phyloP scores from a whole-genome alignment of 108 stramenopile genomes.

The Skeletonema tropicum region DNA sequence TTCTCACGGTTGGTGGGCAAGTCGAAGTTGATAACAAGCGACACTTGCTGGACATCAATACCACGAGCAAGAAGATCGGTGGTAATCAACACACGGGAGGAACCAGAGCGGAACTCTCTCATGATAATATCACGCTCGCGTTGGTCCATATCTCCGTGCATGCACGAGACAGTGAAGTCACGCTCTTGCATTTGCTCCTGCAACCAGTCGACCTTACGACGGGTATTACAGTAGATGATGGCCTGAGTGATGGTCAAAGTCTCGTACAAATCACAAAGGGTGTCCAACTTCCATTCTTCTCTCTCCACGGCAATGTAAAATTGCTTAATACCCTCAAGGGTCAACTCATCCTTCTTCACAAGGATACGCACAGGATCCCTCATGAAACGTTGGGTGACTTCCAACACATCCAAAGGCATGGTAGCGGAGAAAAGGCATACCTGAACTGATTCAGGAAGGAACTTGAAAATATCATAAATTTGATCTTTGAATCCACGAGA shows the following conservation, averaged over 20 bases:
- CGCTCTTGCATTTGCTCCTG: constrained; percentile 95
- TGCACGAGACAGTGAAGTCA: constrained; percentile 99
- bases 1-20: constrained; percentile 99
- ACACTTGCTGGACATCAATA: constrained; percentile 99
- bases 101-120: constrained; percentile 99
- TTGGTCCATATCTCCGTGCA: constrained; percentile 99
- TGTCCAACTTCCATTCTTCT: constrained; percentile 99
- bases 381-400: constrained; percentile 99
- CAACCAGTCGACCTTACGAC: constrained; percentile 99
- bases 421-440: constrained; percentile 99
- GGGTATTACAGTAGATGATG: constrained; percentile 99
- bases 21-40: constrained; percentile 99
- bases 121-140: constrained; percentile 99
- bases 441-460: constrained; percentile 98
- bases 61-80: constrained; percentile 96
- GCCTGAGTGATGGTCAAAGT: constrained; percentile 99
- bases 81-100: constrained; percentile 99
- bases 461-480: constrained; percentile 99
- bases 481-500: constrained; percentile 99
- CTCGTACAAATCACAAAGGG: constrained; percentile 99
- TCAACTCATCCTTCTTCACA: constrained; percentile 99
- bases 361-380: constrained; percentile 98
- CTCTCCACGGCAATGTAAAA: constrained; percentile 98
- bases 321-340: constrained; percentile 99
- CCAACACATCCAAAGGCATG: constrained; percentile 99